phyloP scores from a whole-genome alignment of 495 filamentous ascomycete genomes.

The Geoglossum glabrum region DNA sequence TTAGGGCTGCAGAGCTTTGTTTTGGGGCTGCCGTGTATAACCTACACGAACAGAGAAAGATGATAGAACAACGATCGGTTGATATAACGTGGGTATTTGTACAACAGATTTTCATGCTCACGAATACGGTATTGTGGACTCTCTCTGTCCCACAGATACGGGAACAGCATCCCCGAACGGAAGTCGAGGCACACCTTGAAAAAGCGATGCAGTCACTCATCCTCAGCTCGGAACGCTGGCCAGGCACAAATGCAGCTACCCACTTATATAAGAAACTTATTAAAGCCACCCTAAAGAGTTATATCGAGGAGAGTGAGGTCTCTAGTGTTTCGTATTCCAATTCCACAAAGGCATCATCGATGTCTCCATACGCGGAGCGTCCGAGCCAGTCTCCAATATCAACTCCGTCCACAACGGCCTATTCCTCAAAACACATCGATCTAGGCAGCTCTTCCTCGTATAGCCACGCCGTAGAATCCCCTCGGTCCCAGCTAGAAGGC shows the following conservation, averaged over 20 bases:
- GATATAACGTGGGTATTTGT: constrained; percentile 89
- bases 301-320: constrained; percentile 40
- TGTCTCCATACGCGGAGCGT: constrained; percentile 8
- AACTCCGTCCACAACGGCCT: not conserved
- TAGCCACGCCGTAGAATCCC: not conserved
- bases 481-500: not conserved
- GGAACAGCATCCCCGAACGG: constrained; percentile 39
- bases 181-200: constrained; percentile 49
- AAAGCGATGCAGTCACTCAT: constrained; percentile 54
- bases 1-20: constrained; percentile 51
- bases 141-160: constrained; percentile 72
- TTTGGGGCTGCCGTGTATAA: constrained; percentile 66
- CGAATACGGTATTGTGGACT: constrained; percentile 77
- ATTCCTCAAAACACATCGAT: not conserved
- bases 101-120: constrained; percentile 63
- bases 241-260: constrained; percentile 64
- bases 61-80: constrained; percentile 49
- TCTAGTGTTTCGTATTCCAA: constrained; percentile 43
- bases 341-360: constrained; percentile 11
- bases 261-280: constrained; percentile 63
- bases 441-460: not conserved
- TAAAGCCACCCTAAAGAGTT: constrained; percentile 65
- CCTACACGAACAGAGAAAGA: constrained; percentile 53
- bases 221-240: constrained; percentile 65
- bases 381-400: not conserved